Percentiles rank a stretch among this genome's conserved stretches.
These are phyloP conservation scores for Mycena floridula DNA, from an alignment of 768 basidiomycete genomes.

Conservation along the genomic window DNA sequence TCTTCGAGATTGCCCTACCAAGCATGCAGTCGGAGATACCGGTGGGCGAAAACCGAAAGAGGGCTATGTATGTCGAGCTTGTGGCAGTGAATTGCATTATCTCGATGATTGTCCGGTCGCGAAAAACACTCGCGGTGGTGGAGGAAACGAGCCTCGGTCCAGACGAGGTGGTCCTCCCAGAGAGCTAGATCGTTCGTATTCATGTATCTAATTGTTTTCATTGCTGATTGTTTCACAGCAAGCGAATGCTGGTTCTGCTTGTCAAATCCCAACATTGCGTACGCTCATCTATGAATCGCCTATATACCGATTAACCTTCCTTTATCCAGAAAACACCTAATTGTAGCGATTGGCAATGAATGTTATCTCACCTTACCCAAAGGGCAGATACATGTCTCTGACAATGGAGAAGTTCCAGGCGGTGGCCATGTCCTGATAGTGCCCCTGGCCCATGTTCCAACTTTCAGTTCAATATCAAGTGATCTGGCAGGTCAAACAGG, in stretches of 20 bases:
- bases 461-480: slow-evolving; percentile 72
- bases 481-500: slow-evolving; percentile 73
- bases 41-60: slow-evolving; percentile 77
- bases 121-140: slow-evolving; percentile 36
- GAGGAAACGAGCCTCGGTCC: no score
- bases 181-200: slow-evolving; percentile 73
- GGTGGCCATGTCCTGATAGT: slow-evolving; percentile 95
- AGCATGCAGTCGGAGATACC: slow-evolving; percentile 72
- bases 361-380: slow-evolving; percentile 96
- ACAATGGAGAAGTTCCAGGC: slow-evolving; percentile 68
- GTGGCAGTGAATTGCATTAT: slow-evolving; percentile 81
- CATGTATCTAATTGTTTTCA: not conserved
- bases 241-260: slow-evolving; percentile 99
- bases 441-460: slow-evolving; percentile 90
- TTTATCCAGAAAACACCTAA: slow-evolving; percentile 78
- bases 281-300: slow-evolving; percentile 20
- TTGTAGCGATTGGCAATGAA: slow-evolving; percentile 89
- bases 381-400: slow-evolving; percentile 86
- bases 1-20: slow-evolving; percentile 84
- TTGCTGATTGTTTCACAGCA: slow-evolving; percentile 35
- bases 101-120: slow-evolving; percentile 81
- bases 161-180: slow-evolving; percentile 53
- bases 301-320: slow-evolving; percentile 1
- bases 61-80: slow-evolving; percentile 89
- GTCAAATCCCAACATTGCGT: slow-evolving; percentile 89